A percentile compares a stretch with the other conserved stretches of the same genome.
Conservation (phyloP, 371 early-diverging fungal genomes). For the Chytridium lagenaria region DNA sequence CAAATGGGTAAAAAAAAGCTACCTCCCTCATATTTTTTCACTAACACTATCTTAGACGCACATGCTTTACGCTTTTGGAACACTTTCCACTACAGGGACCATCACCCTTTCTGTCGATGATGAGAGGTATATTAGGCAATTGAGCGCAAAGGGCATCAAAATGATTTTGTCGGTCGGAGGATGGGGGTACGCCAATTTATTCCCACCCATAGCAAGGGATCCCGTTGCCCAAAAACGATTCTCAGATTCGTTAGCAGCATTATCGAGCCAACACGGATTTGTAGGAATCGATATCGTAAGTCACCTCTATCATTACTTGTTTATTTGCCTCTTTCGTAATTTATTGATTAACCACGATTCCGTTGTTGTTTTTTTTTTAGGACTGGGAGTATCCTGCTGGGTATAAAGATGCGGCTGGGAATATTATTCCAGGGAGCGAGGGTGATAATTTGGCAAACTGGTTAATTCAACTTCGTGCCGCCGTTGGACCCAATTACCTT, state of each 20-base stretch:
- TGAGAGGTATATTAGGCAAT: slow-evolving; percentile 1
- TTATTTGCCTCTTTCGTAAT: neutral
- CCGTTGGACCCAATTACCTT: neutral
- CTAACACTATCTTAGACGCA: slow-evolving; percentile 13
- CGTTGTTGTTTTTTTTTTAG: slow-evolving; percentile 22
- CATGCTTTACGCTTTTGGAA: slow-evolving; percentile 22
- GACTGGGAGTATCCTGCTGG: slow-evolving; percentile 27
- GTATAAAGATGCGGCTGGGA: slow-evolving; percentile 19
- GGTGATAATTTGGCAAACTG: slow-evolving; percentile 16
- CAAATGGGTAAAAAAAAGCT: slow-evolving; percentile 20
- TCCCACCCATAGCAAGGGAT: slow-evolving; percentile 9
- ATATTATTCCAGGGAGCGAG: slow-evolving; percentile 24
- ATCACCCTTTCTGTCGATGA: slow-evolving; percentile 5
- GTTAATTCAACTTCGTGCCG: slow-evolving; percentile 1
- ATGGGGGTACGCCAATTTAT: slow-evolving; percentile 17
- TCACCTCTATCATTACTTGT: neutral
- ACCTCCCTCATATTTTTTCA: neutral
- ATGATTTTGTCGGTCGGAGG: slow-evolving; percentile 24
- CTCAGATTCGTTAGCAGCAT: neutral
- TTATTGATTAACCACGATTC: neutral
- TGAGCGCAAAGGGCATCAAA: slow-evolving; percentile 10
- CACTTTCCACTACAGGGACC: neutral
- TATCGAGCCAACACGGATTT: slow-evolving; percentile 19
- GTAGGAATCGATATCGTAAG: slow-evolving; percentile 25
- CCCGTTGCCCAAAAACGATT: neutral